Conservation (phyloP, 2,329 filamentous ascomycete genomes). For the Sarocladiaceae sp. region DNA sequence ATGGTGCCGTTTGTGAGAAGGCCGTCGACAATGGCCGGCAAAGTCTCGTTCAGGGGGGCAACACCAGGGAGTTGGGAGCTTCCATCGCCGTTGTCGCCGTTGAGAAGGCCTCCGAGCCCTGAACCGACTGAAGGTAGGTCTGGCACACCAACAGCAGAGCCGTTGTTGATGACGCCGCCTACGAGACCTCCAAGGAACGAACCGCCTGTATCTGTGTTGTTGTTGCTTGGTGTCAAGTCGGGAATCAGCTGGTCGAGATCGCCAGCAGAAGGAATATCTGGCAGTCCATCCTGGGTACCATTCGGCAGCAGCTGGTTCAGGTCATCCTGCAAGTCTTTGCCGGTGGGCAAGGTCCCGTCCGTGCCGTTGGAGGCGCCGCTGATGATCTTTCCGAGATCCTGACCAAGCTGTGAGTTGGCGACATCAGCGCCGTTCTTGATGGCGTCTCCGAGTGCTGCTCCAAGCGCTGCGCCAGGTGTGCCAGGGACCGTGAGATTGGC, state of each 20-base stretch:
- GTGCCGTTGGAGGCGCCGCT: background rate
- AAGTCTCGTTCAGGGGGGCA: background rate
- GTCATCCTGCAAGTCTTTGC: slow-evolving; percentile 3
- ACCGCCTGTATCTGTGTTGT: background rate
- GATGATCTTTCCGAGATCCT: background rate
- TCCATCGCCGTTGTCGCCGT: background rate
- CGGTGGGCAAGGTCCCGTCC: background rate
- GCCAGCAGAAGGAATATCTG: background rate
- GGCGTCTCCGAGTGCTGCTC: background rate
- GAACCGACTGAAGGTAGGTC: background rate
- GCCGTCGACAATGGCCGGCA: slow-evolving; percentile 3
- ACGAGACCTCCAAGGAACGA: slow-evolving; percentile 1
- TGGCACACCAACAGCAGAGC: background rate
- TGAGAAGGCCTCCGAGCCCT: background rate
- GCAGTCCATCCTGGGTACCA: background rate
- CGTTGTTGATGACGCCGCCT: slow-evolving; percentile 6
- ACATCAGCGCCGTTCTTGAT: slow-evolving; percentile 2
- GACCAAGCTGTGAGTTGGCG: background rate
- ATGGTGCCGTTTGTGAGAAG: slow-evolving; percentile 3
- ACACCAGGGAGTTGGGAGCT: background rate
- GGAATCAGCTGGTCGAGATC: background rate
- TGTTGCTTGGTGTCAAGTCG: background rate
- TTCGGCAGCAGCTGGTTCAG: background rate
- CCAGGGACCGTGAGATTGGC: background rate
- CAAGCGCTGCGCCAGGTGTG: background rate